phyloP scores from a whole-genome alignment of 768 basidiomycete genomes.

The Polyporus arcularius region DNA sequence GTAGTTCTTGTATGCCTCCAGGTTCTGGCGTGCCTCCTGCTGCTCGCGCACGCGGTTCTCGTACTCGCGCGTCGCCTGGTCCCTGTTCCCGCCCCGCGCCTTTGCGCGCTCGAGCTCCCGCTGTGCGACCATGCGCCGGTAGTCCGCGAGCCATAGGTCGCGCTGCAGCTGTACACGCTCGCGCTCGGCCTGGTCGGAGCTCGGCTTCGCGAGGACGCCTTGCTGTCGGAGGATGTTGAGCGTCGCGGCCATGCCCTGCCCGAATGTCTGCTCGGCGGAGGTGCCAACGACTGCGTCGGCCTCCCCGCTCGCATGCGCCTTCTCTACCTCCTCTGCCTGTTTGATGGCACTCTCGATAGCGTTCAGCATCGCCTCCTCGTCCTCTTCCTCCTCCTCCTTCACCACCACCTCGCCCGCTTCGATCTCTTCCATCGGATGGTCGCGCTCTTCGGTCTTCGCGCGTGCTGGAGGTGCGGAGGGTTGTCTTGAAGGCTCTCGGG shows the following conservation, averaged over 20 bases:
- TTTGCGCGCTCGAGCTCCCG: slow-evolving; percentile 80
- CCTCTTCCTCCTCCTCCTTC: slow-evolving; percentile 75
- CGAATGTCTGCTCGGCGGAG: slow-evolving; percentile 75
- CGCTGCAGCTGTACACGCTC: slow-evolving; percentile 83
- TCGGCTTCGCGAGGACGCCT: slow-evolving; percentile 74
- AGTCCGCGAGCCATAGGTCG: slow-evolving; percentile 89
- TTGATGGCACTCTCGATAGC: slow-evolving; percentile 72
- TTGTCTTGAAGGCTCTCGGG: slow-evolving; percentile 25
- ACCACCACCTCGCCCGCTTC: slow-evolving; percentile 86
- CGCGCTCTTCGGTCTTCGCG: slow-evolving; percentile 58
- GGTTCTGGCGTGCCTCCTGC: slow-evolving; percentile 79
- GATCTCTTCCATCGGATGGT: slow-evolving; percentile 68
- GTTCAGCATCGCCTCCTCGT: slow-evolving; percentile 76
- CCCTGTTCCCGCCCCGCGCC: slow-evolving; percentile 79
- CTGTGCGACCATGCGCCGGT: slow-evolving; percentile 71
- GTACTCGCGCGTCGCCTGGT: slow-evolving; percentile 92
- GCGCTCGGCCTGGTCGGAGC: slow-evolving; percentile 67
- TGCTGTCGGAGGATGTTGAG: slow-evolving; percentile 88
- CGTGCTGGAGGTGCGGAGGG: slow-evolving; percentile 16
- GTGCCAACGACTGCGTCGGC: slow-evolving; percentile 56
- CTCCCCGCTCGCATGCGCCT: slow-evolving; percentile 29
- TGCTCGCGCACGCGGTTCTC: slow-evolving; percentile 92
- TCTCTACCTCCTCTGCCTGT: slow-evolving; percentile 58
- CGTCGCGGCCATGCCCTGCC: slow-evolving; percentile 85
- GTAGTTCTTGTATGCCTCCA: slow-evolving; percentile 89